These are phyloP conservation scores for Arbutus unedo DNA, from an alignment of 148 eudicot genomes.

Conservation along the genomic window DNA sequence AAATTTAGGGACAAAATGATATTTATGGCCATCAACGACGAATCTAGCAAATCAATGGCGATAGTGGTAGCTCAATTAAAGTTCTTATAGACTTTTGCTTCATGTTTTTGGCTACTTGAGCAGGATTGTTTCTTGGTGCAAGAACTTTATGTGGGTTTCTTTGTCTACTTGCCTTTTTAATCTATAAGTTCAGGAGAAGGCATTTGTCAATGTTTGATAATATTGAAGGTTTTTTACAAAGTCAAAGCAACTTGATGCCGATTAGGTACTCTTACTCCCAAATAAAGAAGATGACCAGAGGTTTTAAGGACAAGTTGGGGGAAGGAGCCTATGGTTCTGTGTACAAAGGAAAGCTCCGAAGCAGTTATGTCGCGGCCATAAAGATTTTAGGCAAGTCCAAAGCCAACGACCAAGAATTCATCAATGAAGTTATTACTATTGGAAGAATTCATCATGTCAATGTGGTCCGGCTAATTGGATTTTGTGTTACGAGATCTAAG, in stretches of 20 bases:
- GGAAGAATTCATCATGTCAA: slow-evolving; percentile 25
- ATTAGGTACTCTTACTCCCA: slow-evolving; percentile 10
- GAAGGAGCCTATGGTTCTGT: slow-evolving; percentile 25
- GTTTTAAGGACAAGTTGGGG: slow-evolving; percentile 19
- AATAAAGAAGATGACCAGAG: slow-evolving; percentile 14
- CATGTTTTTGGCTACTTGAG: no score
- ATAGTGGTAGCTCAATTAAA: no score
- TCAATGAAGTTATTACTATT: slow-evolving; percentile 21
- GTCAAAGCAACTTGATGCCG: slow-evolving; percentile 9
- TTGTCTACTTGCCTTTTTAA: neutral
- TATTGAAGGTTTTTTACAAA: slow-evolving; percentile 13
- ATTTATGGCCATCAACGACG: no score
- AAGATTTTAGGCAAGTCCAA: slow-evolving; percentile 8
- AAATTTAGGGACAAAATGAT: no score
- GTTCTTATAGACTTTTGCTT: no score
- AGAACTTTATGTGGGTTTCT: neutral
- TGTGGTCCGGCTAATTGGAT: slow-evolving; percentile 15
- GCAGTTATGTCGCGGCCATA: neutral
- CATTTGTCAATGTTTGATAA: slow-evolving; percentile 16
- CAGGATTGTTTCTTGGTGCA: neutral
- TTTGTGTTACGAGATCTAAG: slow-evolving; percentile 12
- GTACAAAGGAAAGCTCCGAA: slow-evolving; percentile 17
- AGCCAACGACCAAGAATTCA: slow-evolving; percentile 16
- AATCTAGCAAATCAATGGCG: no score
- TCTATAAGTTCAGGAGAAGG: slow-evolving; percentile 11